Base-by-base conservation (phyloP, 192 early-diverging fungal genomes). In the Umbelopsis ramanniana region DNA sequence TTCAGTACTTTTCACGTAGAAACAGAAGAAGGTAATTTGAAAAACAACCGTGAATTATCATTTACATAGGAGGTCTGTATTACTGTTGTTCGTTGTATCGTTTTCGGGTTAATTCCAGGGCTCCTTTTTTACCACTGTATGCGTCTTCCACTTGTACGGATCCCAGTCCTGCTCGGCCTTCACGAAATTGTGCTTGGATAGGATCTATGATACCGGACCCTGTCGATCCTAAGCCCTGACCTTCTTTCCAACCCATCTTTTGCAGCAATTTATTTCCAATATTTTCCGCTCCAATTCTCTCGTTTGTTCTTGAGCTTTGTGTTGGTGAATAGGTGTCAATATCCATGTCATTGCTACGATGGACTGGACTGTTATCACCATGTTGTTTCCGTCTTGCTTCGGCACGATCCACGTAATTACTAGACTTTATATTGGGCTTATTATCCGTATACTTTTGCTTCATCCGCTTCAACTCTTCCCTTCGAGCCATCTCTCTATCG, bases 141-240 rank as follows among this genome's bases (percentile, higher is more conserved):
- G 57, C 8, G 8, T 63, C 57, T 63, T 63, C 57, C 33, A 37
- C 29, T 19, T 14, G 57, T 3, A 26, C 24, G 8, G 57, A 29
- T 63, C 82, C 87, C 43, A 88, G 78, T 37, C 83, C 83, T 24
- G 80, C 84, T 46, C 78, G 73, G 37, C 79, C 75, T 11, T 74
- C 67, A 54, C 85, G 81, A 10, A 75, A 74, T 72, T 93, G 92
- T 17, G 93, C 91, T 46, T 95, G 90, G 43, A 98, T 92, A 11
- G 97, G 97, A 54, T 95, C 89, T 2, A 94, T 83, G 24, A 96
- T 97, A 55, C 97, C 97, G 38, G 83, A 76, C 12, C 94, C 93
- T 19, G 92, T 87, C 69, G 82, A 83, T n/a, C 89, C 89, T n/a
- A 90, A 71, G 1, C 85, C 85, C 57, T 85, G 79, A 7, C 89